Conservation (phyloP, 805 yeast species). For the Candida qinlingensis region DNA sequence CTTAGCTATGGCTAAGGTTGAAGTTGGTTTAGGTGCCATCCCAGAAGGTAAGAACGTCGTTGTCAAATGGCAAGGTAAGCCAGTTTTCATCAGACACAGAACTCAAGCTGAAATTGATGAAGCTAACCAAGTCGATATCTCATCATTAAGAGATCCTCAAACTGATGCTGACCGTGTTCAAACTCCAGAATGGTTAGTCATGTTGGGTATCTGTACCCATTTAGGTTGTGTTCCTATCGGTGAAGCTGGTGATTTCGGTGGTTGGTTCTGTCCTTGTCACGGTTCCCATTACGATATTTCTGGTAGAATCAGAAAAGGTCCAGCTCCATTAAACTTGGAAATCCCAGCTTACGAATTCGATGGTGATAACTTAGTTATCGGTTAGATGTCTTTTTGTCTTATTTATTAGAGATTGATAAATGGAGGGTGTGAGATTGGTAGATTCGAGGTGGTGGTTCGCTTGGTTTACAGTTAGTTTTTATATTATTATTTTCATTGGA, state of each 20-base stretch:
- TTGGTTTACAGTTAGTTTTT: constrained; percentile 1
- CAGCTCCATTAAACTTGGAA: constrained; percentile 98
- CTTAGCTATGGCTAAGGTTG: constrained; percentile 98
- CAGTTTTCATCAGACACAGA: constrained; percentile 99
- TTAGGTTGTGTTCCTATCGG: constrained; percentile 99
- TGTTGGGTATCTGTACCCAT: constrained; percentile 99
- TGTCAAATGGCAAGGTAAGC: constrained; percentile 99
- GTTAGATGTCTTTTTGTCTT: constrained; percentile 43
- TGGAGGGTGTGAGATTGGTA: not conserved
- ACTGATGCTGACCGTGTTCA: constrained; percentile 87
- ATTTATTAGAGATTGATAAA: not conserved
- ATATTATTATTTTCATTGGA: constrained; percentile 8
- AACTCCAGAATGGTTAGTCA: constrained; percentile 97
- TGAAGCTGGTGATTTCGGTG: constrained; percentile 99
- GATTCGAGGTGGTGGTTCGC: not conserved
- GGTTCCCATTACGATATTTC: constrained; percentile 99
- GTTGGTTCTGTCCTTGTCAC: constrained; percentile 99
- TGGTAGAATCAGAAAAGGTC: constrained; percentile 99
- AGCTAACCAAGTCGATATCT: constrained; percentile 79
- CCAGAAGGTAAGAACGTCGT: constrained; percentile 98
- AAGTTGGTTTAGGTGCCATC: constrained; percentile 86
- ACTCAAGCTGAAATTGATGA: constrained; percentile 88
- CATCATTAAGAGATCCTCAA: constrained; percentile 89
- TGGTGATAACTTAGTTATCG: constrained; percentile 81
- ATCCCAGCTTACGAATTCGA: constrained; percentile 86